phyloP scores from a whole-genome alignment of 352 stramenopile genomes.

The Phytopythium kandeliae region DNA sequence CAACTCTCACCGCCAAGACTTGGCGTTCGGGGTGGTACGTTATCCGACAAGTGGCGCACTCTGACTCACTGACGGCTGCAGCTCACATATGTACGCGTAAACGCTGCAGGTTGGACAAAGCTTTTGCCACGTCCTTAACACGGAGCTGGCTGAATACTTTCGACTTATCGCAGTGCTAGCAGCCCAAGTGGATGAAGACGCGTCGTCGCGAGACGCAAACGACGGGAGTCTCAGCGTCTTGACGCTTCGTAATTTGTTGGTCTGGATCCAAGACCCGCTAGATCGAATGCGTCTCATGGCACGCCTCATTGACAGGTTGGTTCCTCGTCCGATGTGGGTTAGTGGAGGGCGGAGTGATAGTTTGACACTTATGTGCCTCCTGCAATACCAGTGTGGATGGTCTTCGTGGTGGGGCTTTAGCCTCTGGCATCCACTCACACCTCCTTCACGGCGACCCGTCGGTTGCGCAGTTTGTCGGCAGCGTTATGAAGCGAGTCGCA shows the following conservation, averaged over 20 bases:
- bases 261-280: conserved; percentile 88
- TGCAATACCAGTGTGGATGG: conserved; percentile 55
- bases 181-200: conserved; percentile 85
- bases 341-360: not conserved
- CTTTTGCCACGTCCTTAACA: conserved; percentile 88
- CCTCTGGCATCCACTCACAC: conserved; percentile 88
- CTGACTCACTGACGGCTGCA: not conserved
- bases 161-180: conserved; percentile 90
- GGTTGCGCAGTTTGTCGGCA: conserved; percentile 66
- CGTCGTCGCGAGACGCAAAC: conserved; percentile 43
- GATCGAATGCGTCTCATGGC: conserved; percentile 88
- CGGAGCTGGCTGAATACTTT: conserved; percentile 91
- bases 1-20: conserved; percentile 62
- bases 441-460: conserved; percentile 88
- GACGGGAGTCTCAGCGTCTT: conserved; percentile 46
- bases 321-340: not conserved
- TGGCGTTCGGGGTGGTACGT: conserved; percentile 72
- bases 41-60: not conserved
- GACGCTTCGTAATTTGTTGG: conserved; percentile 83
- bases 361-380: not conserved
- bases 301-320: conserved; percentile 82
- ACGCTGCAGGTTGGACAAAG: conserved; percentile 70
- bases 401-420: conserved; percentile 82
- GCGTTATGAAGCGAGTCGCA: conserved; percentile 71
- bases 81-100: conserved; percentile 4